Base-by-base conservation (phyloP, 805 yeast species). In the Blastobotrys attinorum region DNA sequence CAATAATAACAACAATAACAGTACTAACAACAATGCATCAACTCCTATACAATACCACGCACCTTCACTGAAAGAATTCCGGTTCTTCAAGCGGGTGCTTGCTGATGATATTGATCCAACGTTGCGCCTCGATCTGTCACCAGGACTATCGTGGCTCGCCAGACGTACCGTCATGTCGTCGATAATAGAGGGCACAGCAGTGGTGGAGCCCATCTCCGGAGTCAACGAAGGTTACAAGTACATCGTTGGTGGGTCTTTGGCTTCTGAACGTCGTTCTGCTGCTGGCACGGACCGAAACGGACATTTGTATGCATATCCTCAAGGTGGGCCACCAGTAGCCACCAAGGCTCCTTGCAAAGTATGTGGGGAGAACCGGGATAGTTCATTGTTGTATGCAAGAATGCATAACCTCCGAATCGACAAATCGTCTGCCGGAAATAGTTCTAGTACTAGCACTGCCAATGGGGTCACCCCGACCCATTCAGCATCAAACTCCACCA, bases 201-300 rank as follows among this genome's bases (percentile, higher is more conserved):
- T 78, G 2, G 79, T 90, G 32, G 95, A 88, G 62, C 98, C 98
- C 0, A 75, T 89, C 6, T 77, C 86, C 41, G 89, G 90, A 0
- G 72, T 82, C 33, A 88, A 89, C 55, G 94, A 84, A 60, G 75
- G 77, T 1, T 82, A 81, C 65, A 39, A 39, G 48, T 25, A 40
- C 46, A 13, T 16, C 20, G 39, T 35, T 22, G 22, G 23, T 20
- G 44, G 23, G 13, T 18, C 15, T 11, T 21, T 20, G n/a, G 13
- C n/a, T 22, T 27, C 25, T 13, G 23, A 7, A 37, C n/a, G n/a
- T n/a, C n/a, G n/a, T n/a, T 23, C 17, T 7, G 38, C 23, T 39
- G 35, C 21, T 33, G 37, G 37, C 31, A 18, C 31, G 22, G 21
- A 25, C 3, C 16, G n/a, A 3, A 31, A 16, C 21, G 10, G 37